Evolutionary conservation across 306 rosid species (phyloP), one percentile per base, ranked within the genome.

Genomic region (Myrica gale): DNA sequence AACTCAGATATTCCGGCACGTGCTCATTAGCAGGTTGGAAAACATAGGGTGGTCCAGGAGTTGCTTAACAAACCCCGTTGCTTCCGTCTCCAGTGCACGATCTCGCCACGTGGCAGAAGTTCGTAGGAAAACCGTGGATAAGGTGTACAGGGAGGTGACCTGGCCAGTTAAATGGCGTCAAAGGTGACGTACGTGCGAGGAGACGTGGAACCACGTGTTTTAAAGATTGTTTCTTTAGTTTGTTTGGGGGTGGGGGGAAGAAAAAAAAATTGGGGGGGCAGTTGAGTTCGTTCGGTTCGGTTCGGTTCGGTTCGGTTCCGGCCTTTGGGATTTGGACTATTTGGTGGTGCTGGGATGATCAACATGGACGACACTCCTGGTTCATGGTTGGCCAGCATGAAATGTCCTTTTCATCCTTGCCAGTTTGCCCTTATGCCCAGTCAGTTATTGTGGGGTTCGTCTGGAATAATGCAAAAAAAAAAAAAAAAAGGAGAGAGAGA

Each of bases 381-480:
- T 58, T 73, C 32, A 26, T 26, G 32, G 32, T 19, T 71, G 76
- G 0, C 7, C 4, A 2, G 43, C n/a, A 11, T 3, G 37, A 54
- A 74, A 78, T 60, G 77, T 78, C 80, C n/a, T 54, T 74, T 74
- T 82, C 83, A 0, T 45, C 74, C 77, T 62, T 17, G 66, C 11
- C 54, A 57, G 62, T 7, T 45, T 17, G n/a, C 60, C 12, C 21
- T 54, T 53, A 56, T 70, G 48, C 53, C 17, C 15, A 12, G 15
- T 4, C 1, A 11, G 16, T 20, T 39, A 20, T 16, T 5, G n/a
- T 11, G 63, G 68, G 82, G 51, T n/a, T 53, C 13, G n/a, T 26
- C 13, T 23, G 32, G 52, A 48, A 55, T 21, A 68, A 51, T 39
- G 13, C 45, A 42, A 17, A 20, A 10, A 41, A 21, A 2, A 20